Evolutionary conservation across 257 asterid genomes (phyloP).

Genomic region (Nicotiana tomentosiformis): DNA sequence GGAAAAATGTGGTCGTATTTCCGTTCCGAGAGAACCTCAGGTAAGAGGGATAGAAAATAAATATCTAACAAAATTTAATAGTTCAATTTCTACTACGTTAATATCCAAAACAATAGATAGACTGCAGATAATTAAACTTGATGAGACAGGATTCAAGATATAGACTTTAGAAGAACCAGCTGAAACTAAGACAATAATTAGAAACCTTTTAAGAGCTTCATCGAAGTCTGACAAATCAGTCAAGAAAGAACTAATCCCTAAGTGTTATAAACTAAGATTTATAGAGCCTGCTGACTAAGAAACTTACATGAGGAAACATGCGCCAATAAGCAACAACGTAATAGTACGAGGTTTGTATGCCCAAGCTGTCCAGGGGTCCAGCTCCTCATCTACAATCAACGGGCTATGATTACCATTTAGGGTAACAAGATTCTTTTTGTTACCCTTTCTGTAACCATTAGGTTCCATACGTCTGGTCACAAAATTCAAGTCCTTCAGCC

Average conservation of each 20-base stretch:
- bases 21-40: neutral
- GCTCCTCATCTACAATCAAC: conserved; percentile 52
- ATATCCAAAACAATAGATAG: neutral
- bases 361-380: conserved; percentile 99
- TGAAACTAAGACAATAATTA: neutral
- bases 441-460: conserved; percentile 49
- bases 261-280: neutral
- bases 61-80: neutral
- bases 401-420: conserved; percentile 61
- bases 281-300: neutral
- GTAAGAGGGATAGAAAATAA: neutral
- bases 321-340: conserved; percentile 78
- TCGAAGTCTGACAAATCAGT: neutral
- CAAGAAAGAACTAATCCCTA: neutral
- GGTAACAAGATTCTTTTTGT: conserved; percentile 37
- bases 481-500: conserved; percentile 21
- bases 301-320: conserved; percentile 93
- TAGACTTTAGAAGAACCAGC: neutral
- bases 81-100: neutral
- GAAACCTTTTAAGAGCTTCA: neutral
- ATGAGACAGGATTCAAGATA: neutral
- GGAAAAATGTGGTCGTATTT: neutral
- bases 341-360: conserved; percentile 91
- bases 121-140: neutral
- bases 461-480: conserved; percentile 48